These are phyloP conservation scores for Letharia columbiana DNA, from an alignment of 495 filamentous ascomycete genomes.

Conservation along the genomic window DNA sequence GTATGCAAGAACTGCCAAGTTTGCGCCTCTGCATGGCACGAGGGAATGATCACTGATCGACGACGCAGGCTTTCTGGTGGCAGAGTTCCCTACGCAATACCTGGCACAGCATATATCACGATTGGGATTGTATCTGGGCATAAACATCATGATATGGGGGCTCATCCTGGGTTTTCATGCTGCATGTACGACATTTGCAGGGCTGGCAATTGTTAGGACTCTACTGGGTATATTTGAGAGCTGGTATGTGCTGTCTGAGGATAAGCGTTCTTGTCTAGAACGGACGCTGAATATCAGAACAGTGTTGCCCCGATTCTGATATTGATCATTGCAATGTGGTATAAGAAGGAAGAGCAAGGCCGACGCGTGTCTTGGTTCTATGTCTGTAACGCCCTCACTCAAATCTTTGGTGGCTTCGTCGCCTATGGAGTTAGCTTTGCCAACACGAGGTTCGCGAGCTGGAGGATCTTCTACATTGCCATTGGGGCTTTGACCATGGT, in stretches of 20 bases:
- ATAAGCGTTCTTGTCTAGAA: background rate
- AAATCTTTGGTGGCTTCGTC: conserved; percentile 47
- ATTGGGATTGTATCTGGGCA: conserved; percentile 40
- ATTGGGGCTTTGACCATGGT: conserved; percentile 47
- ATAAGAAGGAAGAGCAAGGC: conserved; percentile 58
- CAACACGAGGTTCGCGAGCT: conserved; percentile 36
- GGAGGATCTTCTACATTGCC: conserved; percentile 53
- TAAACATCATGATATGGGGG: conserved; percentile 58
- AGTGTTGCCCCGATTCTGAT: conserved; percentile 37
- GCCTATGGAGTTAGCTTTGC: conserved; percentile 51
- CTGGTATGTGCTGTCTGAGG: conserved; percentile 34
- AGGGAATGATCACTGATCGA: background rate
- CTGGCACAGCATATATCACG: conserved; percentile 21
- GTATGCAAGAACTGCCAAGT: conserved; percentile 9
- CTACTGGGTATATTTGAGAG: conserved; percentile 63
- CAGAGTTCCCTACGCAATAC: conserved; percentile 27
- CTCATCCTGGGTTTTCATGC: conserved; percentile 48
- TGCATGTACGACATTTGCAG: conserved; percentile 48
- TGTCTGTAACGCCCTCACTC: conserved; percentile 22
- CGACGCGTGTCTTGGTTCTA: conserved; percentile 58
- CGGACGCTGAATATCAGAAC: background rate
- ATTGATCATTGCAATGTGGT: conserved; percentile 64
- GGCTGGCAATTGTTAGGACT: conserved; percentile 48
- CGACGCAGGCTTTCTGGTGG: conserved; percentile 23
- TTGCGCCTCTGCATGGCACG: background rate